Evolutionary conservation across 805 yeast genomes (phyloP), one percentile per base, ranked within the genome.

Genomic region (Candida tammaniensis): DNA sequence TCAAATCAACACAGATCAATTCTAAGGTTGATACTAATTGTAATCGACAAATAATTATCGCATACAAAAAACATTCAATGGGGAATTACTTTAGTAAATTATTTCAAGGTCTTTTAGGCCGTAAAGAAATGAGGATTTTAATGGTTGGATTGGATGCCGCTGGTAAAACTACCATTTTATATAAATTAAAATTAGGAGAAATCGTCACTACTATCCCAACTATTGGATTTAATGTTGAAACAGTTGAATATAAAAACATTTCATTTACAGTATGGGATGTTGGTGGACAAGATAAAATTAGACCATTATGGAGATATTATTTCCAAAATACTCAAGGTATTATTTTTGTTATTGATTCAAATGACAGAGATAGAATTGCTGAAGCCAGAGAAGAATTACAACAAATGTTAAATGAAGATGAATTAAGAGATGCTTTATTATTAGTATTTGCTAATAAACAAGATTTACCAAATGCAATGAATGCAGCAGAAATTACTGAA

Each of bases 81-180:
- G 69, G 69, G 39, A 54, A 60, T 47, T 56, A 67, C 26, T 46
- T 63, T 44, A 62, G 68, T 33, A 63, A 60, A 50, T 55, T 63
- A 49, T 62, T 63, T 50, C 44, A 57, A 44, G 64, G 61, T 46
- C 62, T 63, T 45, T 63, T 62, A 44, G 68, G 68, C 42, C 58
- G 58, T 57, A 60, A 61, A 46, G 69, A 63, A 39, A 62, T 63
- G 68, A 57, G 69, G 52, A 63, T 63, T 43, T 59, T 63, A 52
- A 62, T 63, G 70, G 70, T 63, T 30, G 68, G 70, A 22, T 56
- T 62, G 46, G 68, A 62, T 48, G 68, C 68, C 30, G 70, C 68
- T 36, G 70, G 69, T 49, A 61, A 61, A 40, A 61, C 68, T 46
- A 61, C 68, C 47, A 61, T 61, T 44, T 58, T 63, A 50, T 63